Percentiles rank a stretch among this genome's conserved stretches.
phyloP scores from a whole-genome alignment of 78 protist genomes.

The Dictyostelium intermedium region DNA sequence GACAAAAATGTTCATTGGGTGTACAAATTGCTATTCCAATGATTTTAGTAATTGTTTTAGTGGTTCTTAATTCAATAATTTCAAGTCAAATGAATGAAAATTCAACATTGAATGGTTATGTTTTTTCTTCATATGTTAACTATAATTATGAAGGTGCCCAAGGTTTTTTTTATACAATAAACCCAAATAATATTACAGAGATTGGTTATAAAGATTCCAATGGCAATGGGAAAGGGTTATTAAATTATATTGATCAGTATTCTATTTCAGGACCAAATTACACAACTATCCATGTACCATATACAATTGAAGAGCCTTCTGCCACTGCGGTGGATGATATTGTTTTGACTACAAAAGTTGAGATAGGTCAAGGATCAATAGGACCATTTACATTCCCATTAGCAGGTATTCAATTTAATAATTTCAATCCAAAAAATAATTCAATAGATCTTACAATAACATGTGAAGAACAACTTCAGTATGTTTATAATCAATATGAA shows the following conservation, averaged over 20 bases:
- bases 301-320: background rate
- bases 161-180: background rate
- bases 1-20: constrained; percentile 58
- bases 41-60: constrained; percentile 15
- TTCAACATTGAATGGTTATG: background rate
- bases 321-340: background rate
- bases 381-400: background rate
- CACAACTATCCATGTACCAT: background rate
- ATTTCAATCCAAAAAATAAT: background rate
- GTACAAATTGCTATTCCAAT: constrained; percentile 52
- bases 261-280: background rate
- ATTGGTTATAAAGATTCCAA: background rate
- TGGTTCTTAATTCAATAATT: constrained; percentile 1
- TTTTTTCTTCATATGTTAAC: background rate
- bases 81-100: background rate
- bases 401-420: background rate
- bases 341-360: background rate
- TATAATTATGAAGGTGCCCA: background rate
- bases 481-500: background rate
- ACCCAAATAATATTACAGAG: background rate
- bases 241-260: background rate
- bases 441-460: background rate
- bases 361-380: background rate
- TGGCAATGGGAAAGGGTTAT: background rate
- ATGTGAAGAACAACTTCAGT: background rate